A percentile compares a stretch with the other conserved stretches of the same genome.
Conservation (phyloP, 108 stramenopile species). For the Fragilaria radians region DNA sequence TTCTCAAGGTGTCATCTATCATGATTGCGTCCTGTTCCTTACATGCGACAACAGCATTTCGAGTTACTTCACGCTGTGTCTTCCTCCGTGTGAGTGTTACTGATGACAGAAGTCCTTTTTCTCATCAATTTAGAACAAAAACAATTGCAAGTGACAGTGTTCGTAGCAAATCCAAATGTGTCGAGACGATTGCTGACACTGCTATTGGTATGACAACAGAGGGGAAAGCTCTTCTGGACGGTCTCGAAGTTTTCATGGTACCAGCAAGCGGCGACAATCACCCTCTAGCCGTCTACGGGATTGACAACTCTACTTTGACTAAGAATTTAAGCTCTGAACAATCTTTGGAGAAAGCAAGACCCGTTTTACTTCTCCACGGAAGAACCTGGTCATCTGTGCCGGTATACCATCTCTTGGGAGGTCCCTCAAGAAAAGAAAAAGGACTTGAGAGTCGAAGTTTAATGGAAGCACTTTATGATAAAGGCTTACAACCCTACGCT, state of each 20-base stretch:
- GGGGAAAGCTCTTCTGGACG: conserved; percentile 31
- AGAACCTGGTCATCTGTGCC: conserved; percentile 86
- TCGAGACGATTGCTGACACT: conserved; percentile 5
- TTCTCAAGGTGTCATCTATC: too few species aligned
- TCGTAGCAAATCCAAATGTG: background rate
- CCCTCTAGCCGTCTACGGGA: conserved; percentile 68
- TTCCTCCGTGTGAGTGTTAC: too few species aligned
- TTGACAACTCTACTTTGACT: conserved; percentile 20
- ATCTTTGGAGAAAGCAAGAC: conserved; percentile 24
- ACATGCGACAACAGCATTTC: too few species aligned
- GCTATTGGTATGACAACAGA: background rate
- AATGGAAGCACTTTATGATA: conserved; percentile 54
- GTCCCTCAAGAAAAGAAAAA: conserved; percentile 14
- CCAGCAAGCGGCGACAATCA: conserved; percentile 55
- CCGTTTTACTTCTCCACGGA: conserved; percentile 73
- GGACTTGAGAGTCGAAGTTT: conserved; percentile 39
- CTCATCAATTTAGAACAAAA: background rate
- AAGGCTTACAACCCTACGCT: conserved; percentile 63
- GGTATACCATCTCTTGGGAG: conserved; percentile 71
- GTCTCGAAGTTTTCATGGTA: conserved; percentile 64
- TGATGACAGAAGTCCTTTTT: too few species aligned
- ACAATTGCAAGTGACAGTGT: background rate
- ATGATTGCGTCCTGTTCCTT: too few species aligned
- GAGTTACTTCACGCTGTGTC: too few species aligned
- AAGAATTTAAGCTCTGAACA: background rate